phyloP scores from a whole-genome alignment of 2,329 filamentous ascomycete genomes.

The Fusarium odoratissimum region DNA sequence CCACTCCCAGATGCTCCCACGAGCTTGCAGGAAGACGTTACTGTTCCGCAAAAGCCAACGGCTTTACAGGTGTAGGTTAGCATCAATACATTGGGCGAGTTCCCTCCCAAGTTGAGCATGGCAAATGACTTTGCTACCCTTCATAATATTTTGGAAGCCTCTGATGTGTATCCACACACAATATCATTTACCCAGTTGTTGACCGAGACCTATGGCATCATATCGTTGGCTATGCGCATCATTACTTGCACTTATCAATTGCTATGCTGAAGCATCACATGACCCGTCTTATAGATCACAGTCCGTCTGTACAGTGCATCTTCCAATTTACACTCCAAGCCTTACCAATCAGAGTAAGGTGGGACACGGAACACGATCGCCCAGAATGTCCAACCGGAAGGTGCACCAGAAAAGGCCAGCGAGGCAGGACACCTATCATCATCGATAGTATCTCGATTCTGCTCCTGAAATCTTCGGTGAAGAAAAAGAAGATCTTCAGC shows the following conservation, averaged over 20 bases:
- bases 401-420: constrained; percentile 47
- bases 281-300: constrained; percentile 39
- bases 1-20: not conserved
- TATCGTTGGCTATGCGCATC: not conserved
- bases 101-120: not conserved
- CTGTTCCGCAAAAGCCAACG: not conserved
- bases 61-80: not conserved
- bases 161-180: not conserved
- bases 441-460: constrained; percentile 29
- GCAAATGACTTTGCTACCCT: not conserved
- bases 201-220: not conserved
- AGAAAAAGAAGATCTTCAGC: constrained; percentile 14
- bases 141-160: not conserved
- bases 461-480: constrained; percentile 26
- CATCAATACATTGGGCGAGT: not conserved
- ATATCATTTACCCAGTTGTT: too few relatives aligned
- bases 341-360: constrained; percentile 45
- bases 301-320: constrained; percentile 31
- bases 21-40: not conserved
- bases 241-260: not conserved
- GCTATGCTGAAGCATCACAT: constrained; percentile 35
- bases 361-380: constrained; percentile 42
- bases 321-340: not conserved
- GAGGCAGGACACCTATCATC: constrained; percentile 43
- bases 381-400: constrained; percentile 36